Conservation (phyloP, 148 eudicot genomes). For the Fagopyrum esculentum region DNA sequence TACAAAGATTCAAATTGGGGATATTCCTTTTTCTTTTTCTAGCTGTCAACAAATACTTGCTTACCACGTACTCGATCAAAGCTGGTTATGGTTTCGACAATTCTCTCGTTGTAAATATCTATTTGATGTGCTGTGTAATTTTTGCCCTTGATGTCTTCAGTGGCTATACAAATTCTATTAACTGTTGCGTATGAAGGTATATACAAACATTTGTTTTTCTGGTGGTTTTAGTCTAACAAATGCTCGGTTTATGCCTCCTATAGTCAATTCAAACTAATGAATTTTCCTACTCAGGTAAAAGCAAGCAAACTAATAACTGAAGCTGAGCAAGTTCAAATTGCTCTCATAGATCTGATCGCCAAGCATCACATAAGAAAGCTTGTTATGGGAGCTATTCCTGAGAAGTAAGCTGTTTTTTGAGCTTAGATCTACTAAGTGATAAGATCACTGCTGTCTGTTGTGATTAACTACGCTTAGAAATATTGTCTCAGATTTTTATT, state of each 20-base stretch:
- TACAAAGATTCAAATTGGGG: not conserved
- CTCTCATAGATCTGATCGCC: constrained; percentile 48
- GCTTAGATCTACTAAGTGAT: not conserved
- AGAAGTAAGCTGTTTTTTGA: constrained; percentile 30
- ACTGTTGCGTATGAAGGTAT: not conserved
- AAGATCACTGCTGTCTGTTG: not conserved
- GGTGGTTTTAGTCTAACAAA: too few species aligned
- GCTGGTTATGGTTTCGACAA: too few species aligned
- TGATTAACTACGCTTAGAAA: not conserved
- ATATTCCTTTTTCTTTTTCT: not conserved
- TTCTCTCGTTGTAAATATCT: not conserved
- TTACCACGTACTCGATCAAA: too few species aligned
- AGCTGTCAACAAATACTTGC: too few species aligned
- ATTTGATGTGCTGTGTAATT: not conserved
- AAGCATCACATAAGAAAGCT: constrained; percentile 45
- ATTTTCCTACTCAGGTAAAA: constrained; percentile 36
- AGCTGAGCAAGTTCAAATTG: constrained; percentile 49
- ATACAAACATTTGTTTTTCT: too few species aligned
- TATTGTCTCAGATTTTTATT: not conserved
- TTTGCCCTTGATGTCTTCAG: too few species aligned
- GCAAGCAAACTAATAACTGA: constrained; percentile 42
- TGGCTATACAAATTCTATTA: too few species aligned
- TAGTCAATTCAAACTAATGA: too few species aligned
- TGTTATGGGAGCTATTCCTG: constrained; percentile 59
- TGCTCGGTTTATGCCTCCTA: too few species aligned